These are phyloP conservation scores for Boletellus emodensis DNA, from an alignment of 768 basidiomycete genomes.

Conservation along the genomic window DNA sequence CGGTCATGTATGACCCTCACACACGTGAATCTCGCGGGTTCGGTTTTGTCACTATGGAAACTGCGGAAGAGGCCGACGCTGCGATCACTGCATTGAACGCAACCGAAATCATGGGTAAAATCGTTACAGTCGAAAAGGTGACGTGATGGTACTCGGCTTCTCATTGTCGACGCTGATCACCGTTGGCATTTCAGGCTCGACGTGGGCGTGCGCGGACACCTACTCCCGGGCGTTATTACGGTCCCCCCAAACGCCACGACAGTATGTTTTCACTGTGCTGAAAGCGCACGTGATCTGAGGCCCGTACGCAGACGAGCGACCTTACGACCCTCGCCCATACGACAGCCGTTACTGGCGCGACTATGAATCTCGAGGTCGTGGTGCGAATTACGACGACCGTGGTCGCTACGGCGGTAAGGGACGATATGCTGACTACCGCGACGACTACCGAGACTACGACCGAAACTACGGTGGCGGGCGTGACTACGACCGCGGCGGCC, in stretches of 20 bases:
- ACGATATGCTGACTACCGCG: conserved; percentile 7
- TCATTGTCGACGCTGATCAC: conserved; percentile 1
- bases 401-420: conserved; percentile 41
- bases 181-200: conserved; percentile 55
- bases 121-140: conserved; percentile 88
- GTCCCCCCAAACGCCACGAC: conserved; percentile 79
- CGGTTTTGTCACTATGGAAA: conserved; percentile 89
- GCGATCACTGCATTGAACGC: conserved; percentile 81
- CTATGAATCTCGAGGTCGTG: conserved; percentile 51
- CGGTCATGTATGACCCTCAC: conserved; percentile 70
- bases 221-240: conserved; percentile 93
- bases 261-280: conserved; percentile 36
- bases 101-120: conserved; percentile 84
- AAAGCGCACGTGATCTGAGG: neutral
- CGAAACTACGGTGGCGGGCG: conserved; percentile 32
- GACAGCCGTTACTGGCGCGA: conserved; percentile 79
- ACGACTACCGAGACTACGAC: conserved; percentile 35
- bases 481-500: conserved; percentile 37
- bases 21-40: conserved; percentile 72
- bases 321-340: too few relatives aligned
- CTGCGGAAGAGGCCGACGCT: conserved; percentile 84
- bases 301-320: conserved; percentile 59
- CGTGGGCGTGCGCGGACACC: conserved; percentile 87
- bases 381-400: conserved; percentile 41
- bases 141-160: neutral